These are phyloP conservation scores for Knufia petricola DNA, from an alignment of 2,329 filamentous ascomycete species.

Conservation along the genomic window DNA sequence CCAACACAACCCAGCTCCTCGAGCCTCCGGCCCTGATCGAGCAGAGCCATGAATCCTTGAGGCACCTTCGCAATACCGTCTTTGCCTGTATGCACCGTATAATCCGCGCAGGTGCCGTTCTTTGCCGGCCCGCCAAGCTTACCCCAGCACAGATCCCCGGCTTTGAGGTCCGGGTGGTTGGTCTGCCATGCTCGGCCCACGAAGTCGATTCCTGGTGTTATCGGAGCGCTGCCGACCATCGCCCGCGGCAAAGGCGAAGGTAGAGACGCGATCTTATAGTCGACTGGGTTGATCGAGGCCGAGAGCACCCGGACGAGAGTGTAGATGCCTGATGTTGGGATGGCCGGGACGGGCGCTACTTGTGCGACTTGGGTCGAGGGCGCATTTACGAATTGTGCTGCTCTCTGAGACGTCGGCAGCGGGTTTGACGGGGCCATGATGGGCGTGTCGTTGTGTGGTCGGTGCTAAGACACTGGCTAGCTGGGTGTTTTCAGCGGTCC, in stretches of 20 bases:
- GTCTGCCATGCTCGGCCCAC: conserved; percentile 33
- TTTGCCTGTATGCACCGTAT: conserved; percentile 27
- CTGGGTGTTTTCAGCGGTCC: too few species aligned
- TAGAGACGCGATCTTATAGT: conserved; percentile 49
- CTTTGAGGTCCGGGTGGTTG: conserved; percentile 24
- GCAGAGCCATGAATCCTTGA: conserved; percentile 30
- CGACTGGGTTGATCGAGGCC: conserved; percentile 50
- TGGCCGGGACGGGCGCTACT: conserved; percentile 31
- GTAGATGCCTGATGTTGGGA: conserved; percentile 31
- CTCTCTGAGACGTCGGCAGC: neutral
- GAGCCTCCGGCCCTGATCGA: conserved; percentile 22
- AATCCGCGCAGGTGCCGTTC: conserved; percentile 37
- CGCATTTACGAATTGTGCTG: conserved; percentile 26
- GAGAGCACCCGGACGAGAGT: conserved; percentile 47
- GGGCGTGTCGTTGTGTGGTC: too few species aligned
- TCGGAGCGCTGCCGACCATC: neutral
- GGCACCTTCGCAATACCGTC: conserved; percentile 29
- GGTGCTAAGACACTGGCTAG: too few species aligned
- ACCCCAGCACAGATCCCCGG: conserved; percentile 40
- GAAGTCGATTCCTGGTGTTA: conserved; percentile 38
- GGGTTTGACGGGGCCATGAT: conserved; percentile 34
- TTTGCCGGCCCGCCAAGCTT: conserved; percentile 22
- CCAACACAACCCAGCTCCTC: conserved; percentile 32
- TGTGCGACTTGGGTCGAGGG: conserved; percentile 43
- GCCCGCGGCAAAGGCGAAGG: conserved; percentile 21